phyloP scores from a whole-genome alignment of 2,329 filamentous ascomycete species.

The Aureobasidium melanogenum region DNA sequence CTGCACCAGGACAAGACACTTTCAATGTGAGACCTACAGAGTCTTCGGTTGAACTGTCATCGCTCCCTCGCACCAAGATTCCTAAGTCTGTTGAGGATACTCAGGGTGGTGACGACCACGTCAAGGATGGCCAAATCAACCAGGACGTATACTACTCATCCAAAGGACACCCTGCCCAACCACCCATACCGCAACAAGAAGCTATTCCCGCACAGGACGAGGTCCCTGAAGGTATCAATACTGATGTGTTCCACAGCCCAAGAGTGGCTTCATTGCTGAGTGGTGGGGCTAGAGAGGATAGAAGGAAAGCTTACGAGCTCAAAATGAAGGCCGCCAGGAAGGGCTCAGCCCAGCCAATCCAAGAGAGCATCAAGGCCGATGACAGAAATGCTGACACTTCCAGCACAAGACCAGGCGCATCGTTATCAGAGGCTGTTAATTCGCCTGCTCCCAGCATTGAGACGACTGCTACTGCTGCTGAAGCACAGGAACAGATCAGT shows the following conservation, averaged over 20 bases:
- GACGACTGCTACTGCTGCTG: not conserved
- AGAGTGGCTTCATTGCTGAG: constrained; percentile 13
- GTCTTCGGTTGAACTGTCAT: constrained; percentile 40
- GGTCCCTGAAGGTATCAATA: constrained; percentile 50
- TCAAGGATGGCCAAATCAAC: constrained; percentile 39
- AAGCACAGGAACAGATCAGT: constrained; percentile 4
- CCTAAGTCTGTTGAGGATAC: constrained; percentile 42
- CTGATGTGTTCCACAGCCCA: constrained; percentile 53
- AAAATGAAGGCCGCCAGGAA: constrained; percentile 24
- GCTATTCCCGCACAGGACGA: constrained; percentile 31
- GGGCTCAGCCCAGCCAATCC: constrained; percentile 24
- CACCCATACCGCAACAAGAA: constrained; percentile 21
- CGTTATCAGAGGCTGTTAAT: not conserved
- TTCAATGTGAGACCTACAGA: constrained; percentile 45
- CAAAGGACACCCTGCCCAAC: not conserved
- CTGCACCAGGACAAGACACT: constrained; percentile 41
- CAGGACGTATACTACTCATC: constrained; percentile 45
- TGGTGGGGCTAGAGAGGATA: constrained; percentile 13
- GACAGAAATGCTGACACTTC: constrained; percentile 30
- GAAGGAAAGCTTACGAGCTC: constrained; percentile 15
- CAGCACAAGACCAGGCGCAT: constrained; percentile 17
- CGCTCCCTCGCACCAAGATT: constrained; percentile 46
- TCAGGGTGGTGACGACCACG: constrained; percentile 35
- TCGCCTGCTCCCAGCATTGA: not conserved
- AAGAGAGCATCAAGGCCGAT: constrained; percentile 18